Base-by-base conservation (phyloP, 2,329 filamentous ascomycete genomes). In the Moelleriella libera region DNA sequence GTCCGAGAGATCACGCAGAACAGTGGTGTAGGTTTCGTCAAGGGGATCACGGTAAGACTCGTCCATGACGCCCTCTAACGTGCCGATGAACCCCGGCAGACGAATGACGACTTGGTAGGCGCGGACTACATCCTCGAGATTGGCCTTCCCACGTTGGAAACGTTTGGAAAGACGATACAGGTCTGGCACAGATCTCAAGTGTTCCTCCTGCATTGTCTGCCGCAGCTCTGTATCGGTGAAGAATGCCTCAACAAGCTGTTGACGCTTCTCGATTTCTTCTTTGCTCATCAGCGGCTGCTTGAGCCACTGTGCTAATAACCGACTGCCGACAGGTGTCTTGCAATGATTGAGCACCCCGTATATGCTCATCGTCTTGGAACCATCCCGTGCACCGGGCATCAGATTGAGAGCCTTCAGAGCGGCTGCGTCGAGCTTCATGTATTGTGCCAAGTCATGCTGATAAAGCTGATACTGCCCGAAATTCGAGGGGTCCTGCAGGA, bases 391-490 rank as follows among this genome's bases (percentile, higher is more conserved):
- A 5, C 92, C 90, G 5, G 92, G 94, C 89, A 98, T 97, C 39
- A 98, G 75, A 58, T 98, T 98, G 47, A 98, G 74, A 0, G 92
- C 92, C 58, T 94, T 90, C 42, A 98, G 70, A 0, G 92, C 92
- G 1, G 92, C 88, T 1, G 94, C 88, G 64, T 98, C 92, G 5
- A 98, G 74, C 66, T 96, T 98, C 92, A 98, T 98, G 63, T 88
- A 98, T 58, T 98, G 89, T 2, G 89, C 83, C 43, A 98, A 69
- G 60, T 98, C 92, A 64, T 98, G 92, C 65, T 98, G 92, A 60
- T 97, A 98, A 12, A 98, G 76, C 63, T 90, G 87, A 60, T 94
- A 98, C 60, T 98, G 90, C 3, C 94, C 92, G 63, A 96, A 97
- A 65, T 98, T 98, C 48, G 86, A 88, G 1, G 86, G 71, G 61